phyloP scores from a whole-genome alignment of 2,329 filamentous ascomycete genomes.

The Didymella pinodella region DNA sequence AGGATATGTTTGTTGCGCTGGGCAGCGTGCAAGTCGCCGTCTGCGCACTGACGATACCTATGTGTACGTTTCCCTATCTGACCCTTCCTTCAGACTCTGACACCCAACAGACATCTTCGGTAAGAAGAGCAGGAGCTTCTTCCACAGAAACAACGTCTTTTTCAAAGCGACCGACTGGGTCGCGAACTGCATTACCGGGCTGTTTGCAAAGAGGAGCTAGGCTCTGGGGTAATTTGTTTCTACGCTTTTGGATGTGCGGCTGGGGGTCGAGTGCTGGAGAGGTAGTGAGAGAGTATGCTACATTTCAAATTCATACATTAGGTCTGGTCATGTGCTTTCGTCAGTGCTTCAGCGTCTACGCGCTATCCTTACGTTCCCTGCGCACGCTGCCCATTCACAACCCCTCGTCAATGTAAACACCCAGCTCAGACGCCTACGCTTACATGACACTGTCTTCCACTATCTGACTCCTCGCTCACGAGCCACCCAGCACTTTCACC shows the following conservation, averaged over 20 bases:
- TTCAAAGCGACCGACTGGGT: conserved; percentile 44
- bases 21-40: conserved; percentile 79
- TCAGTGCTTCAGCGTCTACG: no score
- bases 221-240: not conserved
- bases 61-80: conserved; percentile 69
- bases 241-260: no score
- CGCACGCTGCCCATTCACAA: no score
- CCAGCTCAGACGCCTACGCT: no score
- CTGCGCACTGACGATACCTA: conserved; percentile 76
- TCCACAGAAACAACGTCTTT: conserved; percentile 46
- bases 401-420: no score
- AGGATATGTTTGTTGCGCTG: conserved; percentile 73
- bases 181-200: conserved; percentile 26
- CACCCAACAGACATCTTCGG: conserved; percentile 39
- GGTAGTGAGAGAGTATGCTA: no score
- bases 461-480: not conserved
- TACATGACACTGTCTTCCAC: no score
- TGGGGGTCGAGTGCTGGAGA: no score
- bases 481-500: not conserved
- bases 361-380: no score
- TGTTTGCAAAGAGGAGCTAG: not conserved
- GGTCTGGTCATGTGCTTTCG: no score
- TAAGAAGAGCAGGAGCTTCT: conserved; percentile 48
- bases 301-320: no score
- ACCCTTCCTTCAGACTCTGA: not conserved